Conservation (phyloP, 1,139 yeast genomes). For the Trichomonascaceae sp. region DNA sequence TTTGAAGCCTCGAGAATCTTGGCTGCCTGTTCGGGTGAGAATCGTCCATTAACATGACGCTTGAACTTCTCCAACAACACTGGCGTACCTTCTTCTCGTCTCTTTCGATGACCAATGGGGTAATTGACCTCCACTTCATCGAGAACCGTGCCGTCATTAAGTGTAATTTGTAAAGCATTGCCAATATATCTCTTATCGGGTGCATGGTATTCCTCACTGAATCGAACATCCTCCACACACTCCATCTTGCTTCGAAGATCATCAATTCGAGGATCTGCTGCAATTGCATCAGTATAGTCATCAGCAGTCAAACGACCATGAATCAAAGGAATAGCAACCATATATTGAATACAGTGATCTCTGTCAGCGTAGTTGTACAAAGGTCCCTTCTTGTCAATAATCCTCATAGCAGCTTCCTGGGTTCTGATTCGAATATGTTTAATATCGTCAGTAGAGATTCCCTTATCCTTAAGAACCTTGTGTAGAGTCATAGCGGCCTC, state of each 20-base stretch:
- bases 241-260: conserved; percentile 47
- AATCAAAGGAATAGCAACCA: conserved; percentile 52
- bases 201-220: conserved; percentile 48
- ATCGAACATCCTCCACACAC: conserved; percentile 45
- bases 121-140: conserved; percentile 50
- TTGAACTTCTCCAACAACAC: conserved; percentile 45
- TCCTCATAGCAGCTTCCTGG: conserved; percentile 55
- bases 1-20: conserved; percentile 36
- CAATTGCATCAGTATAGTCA: conserved; percentile 48
- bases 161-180: conserved; percentile 45
- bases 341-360: conserved; percentile 58
- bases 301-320: conserved; percentile 52
- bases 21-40: conserved; percentile 35
- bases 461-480: conserved; percentile 34
- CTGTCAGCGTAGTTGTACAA: conserved; percentile 56
- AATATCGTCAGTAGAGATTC: conserved; percentile 45
- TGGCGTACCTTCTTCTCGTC: conserved; percentile 56
- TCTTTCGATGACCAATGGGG: conserved; percentile 53
- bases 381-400: conserved; percentile 54
- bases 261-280: conserved; percentile 48
- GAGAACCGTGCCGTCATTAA: conserved; percentile 48
- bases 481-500: conserved; percentile 49
- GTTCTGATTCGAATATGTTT: conserved; percentile 46
- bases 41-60: conserved; percentile 44
- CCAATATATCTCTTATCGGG: conserved; percentile 54